phyloP scores from a whole-genome alignment of 2,329 filamentous ascomycete species.

The Alternaria atra region DNA sequence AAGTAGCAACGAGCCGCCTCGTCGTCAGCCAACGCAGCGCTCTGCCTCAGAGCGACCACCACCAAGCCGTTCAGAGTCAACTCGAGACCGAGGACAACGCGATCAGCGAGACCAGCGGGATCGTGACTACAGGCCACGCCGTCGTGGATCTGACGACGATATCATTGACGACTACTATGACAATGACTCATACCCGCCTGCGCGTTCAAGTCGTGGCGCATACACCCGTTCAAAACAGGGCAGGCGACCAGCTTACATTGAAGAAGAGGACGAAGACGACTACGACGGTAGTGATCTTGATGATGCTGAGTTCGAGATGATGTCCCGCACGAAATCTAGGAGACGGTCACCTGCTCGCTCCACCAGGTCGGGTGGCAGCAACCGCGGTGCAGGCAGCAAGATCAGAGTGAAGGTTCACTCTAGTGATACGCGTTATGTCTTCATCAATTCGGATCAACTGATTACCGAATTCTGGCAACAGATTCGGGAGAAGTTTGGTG shows the following conservation, averaged over 20 bases:
- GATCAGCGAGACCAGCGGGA: constrained; percentile 8
- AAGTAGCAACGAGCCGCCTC: constrained; percentile 38
- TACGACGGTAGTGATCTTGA: constrained; percentile 76
- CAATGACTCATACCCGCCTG: constrained; percentile 68
- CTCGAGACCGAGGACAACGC: constrained; percentile 34
- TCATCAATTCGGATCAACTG: constrained; percentile 76
- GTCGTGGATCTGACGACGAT: constrained; percentile 58
- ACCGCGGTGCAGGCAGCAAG: constrained; percentile 69
- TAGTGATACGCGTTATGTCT: constrained; percentile 88
- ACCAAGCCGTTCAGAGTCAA: constrained; percentile 48
- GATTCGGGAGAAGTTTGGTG: constrained; percentile 86
- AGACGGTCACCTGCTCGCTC: constrained; percentile 55
- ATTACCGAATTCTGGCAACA: constrained; percentile 81
- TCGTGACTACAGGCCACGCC: constrained; percentile 38
- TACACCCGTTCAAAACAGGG: constrained; percentile 41
- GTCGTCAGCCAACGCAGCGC: constrained; percentile 51
- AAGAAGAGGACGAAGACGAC: constrained; percentile 82
- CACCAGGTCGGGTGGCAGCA: constrained; percentile 49
- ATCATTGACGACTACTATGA: constrained; percentile 67
- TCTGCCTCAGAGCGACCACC: constrained; percentile 57
- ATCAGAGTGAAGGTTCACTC: constrained; percentile 92
- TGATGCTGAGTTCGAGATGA: constrained; percentile 82
- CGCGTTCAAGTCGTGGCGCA: constrained; percentile 37
- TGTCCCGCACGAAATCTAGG: constrained; percentile 59
- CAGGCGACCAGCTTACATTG: constrained; percentile 70